phyloP scores from a whole-genome alignment of 2,329 filamentous ascomycete genomes.

The Penicillium psychrosexuale region DNA sequence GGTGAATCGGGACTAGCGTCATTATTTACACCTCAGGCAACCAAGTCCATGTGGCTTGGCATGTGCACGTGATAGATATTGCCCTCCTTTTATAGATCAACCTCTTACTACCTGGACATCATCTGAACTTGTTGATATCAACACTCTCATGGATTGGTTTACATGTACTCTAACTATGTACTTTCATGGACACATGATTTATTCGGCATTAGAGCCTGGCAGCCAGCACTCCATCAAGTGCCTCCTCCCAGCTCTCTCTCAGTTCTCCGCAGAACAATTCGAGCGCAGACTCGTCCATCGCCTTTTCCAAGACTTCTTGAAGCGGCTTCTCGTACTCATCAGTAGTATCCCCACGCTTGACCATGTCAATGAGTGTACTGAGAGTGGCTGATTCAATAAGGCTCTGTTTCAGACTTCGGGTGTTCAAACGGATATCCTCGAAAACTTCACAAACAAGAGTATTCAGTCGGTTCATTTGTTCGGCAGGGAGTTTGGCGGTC shows the following conservation, averaged over 20 bases:
- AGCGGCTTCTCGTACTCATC: slow-evolving; percentile 27
- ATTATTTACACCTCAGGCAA: slow-evolving; percentile 1
- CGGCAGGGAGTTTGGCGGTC: slow-evolving; percentile 32
- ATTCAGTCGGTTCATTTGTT: slow-evolving; percentile 31
- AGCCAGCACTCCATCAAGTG: slow-evolving; percentile 39
- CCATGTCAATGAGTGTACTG: slow-evolving; percentile 41
- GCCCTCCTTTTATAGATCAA: background rate
- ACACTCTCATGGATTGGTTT: background rate
- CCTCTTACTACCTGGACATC: background rate
- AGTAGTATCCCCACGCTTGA: slow-evolving; percentile 28
- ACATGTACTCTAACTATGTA: background rate
- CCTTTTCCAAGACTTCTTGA: slow-evolving; percentile 32
- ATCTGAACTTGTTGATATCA: background rate
- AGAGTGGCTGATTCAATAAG: slow-evolving; percentile 43
- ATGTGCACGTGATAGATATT: background rate
- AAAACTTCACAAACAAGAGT: slow-evolving; percentile 27
- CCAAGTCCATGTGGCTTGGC: background rate
- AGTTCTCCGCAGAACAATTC: slow-evolving; percentile 45
- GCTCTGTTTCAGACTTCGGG: slow-evolving; percentile 36
- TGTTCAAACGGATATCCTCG: slow-evolving; percentile 36
- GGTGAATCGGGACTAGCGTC: background rate
- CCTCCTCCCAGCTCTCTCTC: slow-evolving; percentile 50
- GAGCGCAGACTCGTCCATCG: slow-evolving; percentile 38
- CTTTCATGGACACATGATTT: slow-evolving; percentile 1
- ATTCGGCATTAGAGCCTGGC: slow-evolving; percentile 26